phyloP scores from a whole-genome alignment of 108 stramenopile genomes.

The Cyclotella sp. region DNA sequence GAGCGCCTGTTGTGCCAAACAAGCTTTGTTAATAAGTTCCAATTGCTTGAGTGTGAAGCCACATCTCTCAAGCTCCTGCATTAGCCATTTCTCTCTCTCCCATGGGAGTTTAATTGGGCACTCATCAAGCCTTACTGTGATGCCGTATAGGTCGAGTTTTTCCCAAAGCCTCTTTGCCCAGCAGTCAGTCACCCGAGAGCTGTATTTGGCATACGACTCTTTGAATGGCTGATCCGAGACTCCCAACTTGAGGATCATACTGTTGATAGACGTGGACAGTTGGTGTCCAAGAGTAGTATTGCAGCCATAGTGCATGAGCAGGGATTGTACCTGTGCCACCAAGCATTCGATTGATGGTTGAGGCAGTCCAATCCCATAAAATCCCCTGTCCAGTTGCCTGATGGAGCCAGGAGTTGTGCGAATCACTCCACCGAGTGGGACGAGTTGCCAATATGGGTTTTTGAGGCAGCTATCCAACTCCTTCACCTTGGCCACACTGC shows the following conservation, averaged over 20 bases:
- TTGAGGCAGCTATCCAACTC: neutral
- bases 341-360: slow-evolving; percentile 14
- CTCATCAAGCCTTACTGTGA: neutral
- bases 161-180: slow-evolving; percentile 35
- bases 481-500: neutral
- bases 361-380: slow-evolving; percentile 20
- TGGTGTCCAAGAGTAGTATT: neutral
- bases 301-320: slow-evolving; percentile 25
- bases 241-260: slow-evolving; percentile 6
- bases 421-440: slow-evolving; percentile 7
- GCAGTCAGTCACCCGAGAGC: neutral
- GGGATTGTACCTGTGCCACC: slow-evolving; percentile 3
- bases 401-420: neutral
- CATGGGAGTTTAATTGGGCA: slow-evolving; percentile 11
- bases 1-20: slow-evolving; percentile 29
- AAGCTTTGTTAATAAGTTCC: slow-evolving; percentile 14
- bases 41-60: neutral
- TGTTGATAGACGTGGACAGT: neutral
- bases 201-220: neutral
- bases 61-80: slow-evolving; percentile 2
- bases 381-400: slow-evolving; percentile 5
- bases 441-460: neutral
- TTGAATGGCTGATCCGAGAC: slow-evolving; percentile 15
- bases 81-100: slow-evolving; percentile 29
- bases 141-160: neutral